Conservation (phyloP, 2,329 filamentous ascomycete genomes). For the Aspergillus luchuensis region DNA sequence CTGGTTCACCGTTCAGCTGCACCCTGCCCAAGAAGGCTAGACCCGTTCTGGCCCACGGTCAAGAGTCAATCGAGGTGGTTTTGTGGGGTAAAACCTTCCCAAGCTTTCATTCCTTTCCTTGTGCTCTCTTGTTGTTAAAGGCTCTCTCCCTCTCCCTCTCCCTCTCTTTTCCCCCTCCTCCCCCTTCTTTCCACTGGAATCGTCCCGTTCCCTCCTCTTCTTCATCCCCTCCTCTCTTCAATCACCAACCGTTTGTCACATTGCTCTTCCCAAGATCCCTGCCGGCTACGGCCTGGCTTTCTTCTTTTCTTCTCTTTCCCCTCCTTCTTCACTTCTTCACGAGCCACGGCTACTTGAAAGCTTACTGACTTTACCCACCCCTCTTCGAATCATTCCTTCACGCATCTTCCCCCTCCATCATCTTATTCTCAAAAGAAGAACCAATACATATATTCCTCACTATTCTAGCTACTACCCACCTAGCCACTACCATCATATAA, state of each 20-base stretch:
- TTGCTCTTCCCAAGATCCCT: slow-evolving; percentile 4
- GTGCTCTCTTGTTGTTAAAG: neutral
- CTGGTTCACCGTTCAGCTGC: neutral
- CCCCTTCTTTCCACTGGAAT: slow-evolving; percentile 4
- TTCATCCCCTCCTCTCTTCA: too few species aligned
- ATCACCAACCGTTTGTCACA: too few species aligned
- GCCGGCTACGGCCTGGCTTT: slow-evolving; percentile 1
- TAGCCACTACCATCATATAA: neutral
- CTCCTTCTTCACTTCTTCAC: neutral
- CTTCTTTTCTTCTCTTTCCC: neutral
- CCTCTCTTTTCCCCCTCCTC: neutral
- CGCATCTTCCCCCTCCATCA: neutral
- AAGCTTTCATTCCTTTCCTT: neutral
- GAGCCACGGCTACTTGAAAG: neutral
- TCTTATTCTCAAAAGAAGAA: too few species aligned
- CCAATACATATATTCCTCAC: too few species aligned
- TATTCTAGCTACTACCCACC: neutral
- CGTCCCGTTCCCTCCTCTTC: neutral
- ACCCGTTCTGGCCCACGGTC: slow-evolving; percentile 26
- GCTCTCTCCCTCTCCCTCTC: neutral
- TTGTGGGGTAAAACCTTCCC: slow-evolving; percentile 21
- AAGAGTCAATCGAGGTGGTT: slow-evolving; percentile 14
- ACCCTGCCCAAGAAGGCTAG: slow-evolving; percentile 13
- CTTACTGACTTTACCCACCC: neutral
- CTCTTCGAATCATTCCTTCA: neutral